Evolutionary conservation across 192 early-diverging fungal genomes (phyloP).

Genomic region (Mortierella antarctica): DNA sequence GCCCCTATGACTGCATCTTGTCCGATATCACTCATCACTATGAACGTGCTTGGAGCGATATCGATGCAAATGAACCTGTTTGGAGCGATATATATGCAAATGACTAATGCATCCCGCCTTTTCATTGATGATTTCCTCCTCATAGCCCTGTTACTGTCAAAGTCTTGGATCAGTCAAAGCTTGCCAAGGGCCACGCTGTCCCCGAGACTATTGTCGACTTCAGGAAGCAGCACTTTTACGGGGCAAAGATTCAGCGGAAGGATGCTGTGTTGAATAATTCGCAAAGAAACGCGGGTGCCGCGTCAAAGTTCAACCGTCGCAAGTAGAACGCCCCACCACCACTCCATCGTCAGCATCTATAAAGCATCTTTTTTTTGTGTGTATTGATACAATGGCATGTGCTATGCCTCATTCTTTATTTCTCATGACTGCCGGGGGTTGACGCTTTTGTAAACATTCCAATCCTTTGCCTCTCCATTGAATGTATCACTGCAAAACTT

Average conservation of each 20-base stretch:
- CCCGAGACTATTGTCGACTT: constrained; percentile 45
- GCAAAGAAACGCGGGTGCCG: constrained; percentile 24
- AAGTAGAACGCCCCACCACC: constrained; percentile 10
- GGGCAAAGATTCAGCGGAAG: constrained; percentile 35
- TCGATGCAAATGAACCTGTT: background rate
- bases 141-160: constrained; percentile 48
- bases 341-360: background rate
- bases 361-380: background rate
- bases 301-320: constrained; percentile 25
- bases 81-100: background rate
- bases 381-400: background rate
- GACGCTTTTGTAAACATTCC: background rate
- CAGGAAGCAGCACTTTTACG: constrained; percentile 41
- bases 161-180: constrained; percentile 29
- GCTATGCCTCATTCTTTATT: background rate
- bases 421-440: background rate
- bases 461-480: background rate
- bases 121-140: background rate
- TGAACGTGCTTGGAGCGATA: too few species aligned
- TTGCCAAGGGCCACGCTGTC: constrained; percentile 43
- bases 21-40: background rate
- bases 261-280: constrained; percentile 31
- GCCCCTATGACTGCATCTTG: background rate
- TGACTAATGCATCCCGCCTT: background rate
- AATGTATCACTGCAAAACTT: constrained; percentile 50